Percentiles rank a stretch among this genome's conserved stretches.
Conservation (phyloP, 2,329 filamentous ascomycete species). For the Diaporthe vexans region DNA sequence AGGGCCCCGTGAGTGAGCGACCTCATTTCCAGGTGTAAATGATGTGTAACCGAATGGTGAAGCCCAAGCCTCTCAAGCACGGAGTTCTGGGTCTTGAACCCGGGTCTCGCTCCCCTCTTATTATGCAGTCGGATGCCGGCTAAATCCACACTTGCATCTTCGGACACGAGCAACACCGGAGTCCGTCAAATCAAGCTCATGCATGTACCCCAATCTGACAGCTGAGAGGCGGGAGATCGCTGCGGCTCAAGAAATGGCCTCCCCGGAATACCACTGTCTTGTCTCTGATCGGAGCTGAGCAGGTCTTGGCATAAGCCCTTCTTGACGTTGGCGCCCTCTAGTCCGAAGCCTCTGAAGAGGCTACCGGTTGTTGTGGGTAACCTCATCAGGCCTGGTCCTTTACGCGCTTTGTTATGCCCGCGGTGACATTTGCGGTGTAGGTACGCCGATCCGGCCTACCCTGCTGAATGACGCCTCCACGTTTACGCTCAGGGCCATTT, state of each 20-base stretch:
- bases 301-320: constrained; percentile 27
- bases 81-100: neutral
- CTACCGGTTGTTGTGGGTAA: neutral
- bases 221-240: neutral
- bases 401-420: neutral
- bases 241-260: constrained; percentile 14
- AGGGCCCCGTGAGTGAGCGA: neutral
- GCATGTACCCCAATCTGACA: constrained; percentile 14
- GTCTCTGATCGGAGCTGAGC: constrained; percentile 29
- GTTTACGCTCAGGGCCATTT: neutral
- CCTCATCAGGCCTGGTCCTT: neutral
- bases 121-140: constrained; percentile 22
- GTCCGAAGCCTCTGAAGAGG: constrained; percentile 3
- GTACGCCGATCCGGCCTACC: neutral
- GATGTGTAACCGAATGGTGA: constrained; percentile 4
- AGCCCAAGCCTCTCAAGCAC: constrained; percentile 10
- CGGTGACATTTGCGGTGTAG: neutral
- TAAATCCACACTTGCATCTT: constrained; percentile 2
- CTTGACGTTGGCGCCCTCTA: constrained; percentile 13
- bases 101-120: constrained; percentile 8
- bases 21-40: neutral
- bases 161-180: constrained; percentile 8
- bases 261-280: neutral
- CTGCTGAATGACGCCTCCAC: too few relatives aligned
- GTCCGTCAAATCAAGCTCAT: constrained; percentile 25